A percentile compares a stretch with the other conserved stretches of the same genome.
Conservation (phyloP, 2,329 filamentous ascomycete species). For the Penicillium vulpinum region DNA sequence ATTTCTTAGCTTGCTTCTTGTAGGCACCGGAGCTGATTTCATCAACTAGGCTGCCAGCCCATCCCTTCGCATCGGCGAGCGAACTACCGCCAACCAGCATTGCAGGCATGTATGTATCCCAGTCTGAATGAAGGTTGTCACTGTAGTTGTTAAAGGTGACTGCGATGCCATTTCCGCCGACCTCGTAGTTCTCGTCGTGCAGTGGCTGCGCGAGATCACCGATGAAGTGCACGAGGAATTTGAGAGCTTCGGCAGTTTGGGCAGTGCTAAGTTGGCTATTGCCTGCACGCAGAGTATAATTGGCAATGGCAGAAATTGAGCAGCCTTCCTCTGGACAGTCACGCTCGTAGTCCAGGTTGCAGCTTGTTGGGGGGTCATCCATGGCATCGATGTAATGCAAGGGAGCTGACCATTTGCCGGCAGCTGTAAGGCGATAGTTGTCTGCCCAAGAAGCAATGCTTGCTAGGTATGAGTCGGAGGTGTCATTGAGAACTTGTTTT, state of each 20-base stretch:
- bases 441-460: conserved; percentile 58
- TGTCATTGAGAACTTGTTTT: conserved; percentile 46
- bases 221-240: conserved; percentile 55
- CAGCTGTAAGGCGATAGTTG: conserved; percentile 50
- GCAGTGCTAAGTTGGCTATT: conserved; percentile 31
- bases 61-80: conserved; percentile 33
- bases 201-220: conserved; percentile 76
- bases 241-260: conserved; percentile 47
- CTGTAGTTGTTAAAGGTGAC: conserved; percentile 60
- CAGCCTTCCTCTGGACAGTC: conserved; percentile 55
- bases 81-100: conserved; percentile 59
- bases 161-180: conserved; percentile 68
- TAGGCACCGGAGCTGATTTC: conserved; percentile 44
- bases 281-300: conserved; percentile 41
- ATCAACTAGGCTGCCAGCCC: conserved; percentile 22
- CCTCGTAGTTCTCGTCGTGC: conserved; percentile 59
- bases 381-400: conserved; percentile 56
- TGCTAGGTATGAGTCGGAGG: conserved; percentile 50
- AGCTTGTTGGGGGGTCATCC: conserved; percentile 49
- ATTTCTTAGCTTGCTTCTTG: conserved; percentile 50
- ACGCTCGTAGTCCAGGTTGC: conserved; percentile 52
- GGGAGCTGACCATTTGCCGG: conserved; percentile 48
- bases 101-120: conserved; percentile 71
- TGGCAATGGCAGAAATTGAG: conserved; percentile 55
- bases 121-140: conserved; percentile 70